Base-by-base conservation (phyloP, 169 alveolate species). In the Plasmodium malariae region DNA sequence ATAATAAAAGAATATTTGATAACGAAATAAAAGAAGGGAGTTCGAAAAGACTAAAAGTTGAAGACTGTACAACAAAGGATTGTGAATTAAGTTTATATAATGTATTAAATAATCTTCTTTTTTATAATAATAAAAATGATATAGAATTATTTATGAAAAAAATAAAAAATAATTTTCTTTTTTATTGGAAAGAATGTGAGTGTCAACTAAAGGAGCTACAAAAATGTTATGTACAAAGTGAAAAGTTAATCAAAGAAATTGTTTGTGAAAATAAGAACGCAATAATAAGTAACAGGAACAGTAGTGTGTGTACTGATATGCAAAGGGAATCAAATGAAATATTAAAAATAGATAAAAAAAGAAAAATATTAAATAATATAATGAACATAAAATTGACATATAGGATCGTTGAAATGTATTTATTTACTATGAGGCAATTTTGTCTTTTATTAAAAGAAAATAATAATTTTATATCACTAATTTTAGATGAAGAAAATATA, bases 361-460 rank as follows among this genome's bases (percentile, higher is more conserved):
- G 91, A 83, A 70, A 67, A 48, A 83, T 83, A 51, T 43, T 83
- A 40, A 83, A 65, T 63, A 67, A 67, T 30, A 67, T 83, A 19
- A 37, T 83, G 71, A 83, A 83, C 67, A 83, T 83, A 67, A 83
- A 51, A 83, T 49, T 83, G 71, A 67, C 28, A n/a, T 83, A 83
- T 59, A 83, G 91, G 26, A 36, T 68, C 9, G 12, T 83, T 37
- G 91, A 83, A 67, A 83, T 83, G 83, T 83, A 83, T 71, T 55
- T 83, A 43, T 83, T 83, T 71, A 36, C 73, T 70, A 83, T 83
- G 91, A 57, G 91, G 19, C 91, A 83, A 67, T 67, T 83, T 30
- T 67, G 62, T 57, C 26, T 11, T 51, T 67, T 65, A 67, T 67
- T 83, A 70, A 83, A 83, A 54, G 91, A 83, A 68, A 83, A 65